phyloP scores from a whole-genome alignment of 306 rosid species.

The Acacia confusa region DNA sequence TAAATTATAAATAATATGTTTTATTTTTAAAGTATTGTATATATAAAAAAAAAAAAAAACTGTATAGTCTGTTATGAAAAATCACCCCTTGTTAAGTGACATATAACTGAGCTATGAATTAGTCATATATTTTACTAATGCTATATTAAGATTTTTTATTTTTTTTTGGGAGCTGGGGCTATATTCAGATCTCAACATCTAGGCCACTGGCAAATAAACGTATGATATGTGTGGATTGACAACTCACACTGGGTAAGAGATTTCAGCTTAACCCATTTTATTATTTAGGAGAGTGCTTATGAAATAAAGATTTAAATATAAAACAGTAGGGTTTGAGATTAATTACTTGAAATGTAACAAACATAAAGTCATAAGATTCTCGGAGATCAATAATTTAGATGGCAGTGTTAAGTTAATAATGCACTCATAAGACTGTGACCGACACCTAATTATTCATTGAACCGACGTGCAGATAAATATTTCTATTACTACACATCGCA shows the following conservation, averaged over 20 bases:
- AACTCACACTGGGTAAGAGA: neutral
- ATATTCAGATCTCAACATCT: neutral
- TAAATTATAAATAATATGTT: neutral
- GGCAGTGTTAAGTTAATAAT: slow-evolving; percentile 7
- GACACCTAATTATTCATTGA: slow-evolving; percentile 22
- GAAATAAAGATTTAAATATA: neutral
- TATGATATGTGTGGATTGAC: neutral
- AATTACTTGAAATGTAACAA: neutral
- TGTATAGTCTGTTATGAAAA: neutral
- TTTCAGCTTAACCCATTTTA: neutral
- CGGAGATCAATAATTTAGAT: slow-evolving; percentile 12
- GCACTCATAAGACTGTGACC: neutral
- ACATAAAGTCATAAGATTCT: neutral
- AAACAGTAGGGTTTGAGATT: neutral
- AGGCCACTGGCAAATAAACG: neutral
- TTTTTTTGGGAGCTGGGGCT: no score
- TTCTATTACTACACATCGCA: neutral
- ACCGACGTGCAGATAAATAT: slow-evolving; percentile 1
- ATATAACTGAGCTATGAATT: neutral
- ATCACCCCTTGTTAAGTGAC: neutral
- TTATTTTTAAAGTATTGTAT: no score
- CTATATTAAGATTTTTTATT: no score
- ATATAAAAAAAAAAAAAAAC: no score
- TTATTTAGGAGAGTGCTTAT: neutral
- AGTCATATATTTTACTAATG: neutral